Evolutionary conservation across 805 yeast genomes (phyloP), one percentile per base, ranked within the genome.

Genomic region (Brettanomyces sp.): DNA sequence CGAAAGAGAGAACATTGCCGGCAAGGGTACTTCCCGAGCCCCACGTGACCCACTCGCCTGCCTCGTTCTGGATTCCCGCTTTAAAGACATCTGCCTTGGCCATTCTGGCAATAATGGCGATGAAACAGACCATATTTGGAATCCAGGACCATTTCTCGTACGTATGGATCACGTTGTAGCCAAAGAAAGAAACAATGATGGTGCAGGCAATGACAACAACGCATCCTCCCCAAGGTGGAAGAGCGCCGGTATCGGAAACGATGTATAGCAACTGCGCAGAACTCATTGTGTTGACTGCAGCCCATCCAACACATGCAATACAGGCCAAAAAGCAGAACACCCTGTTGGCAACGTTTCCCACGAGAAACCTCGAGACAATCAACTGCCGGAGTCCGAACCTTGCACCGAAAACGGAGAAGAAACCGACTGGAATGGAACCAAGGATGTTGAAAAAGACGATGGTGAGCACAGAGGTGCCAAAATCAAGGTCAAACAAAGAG

Each of bases 171-270:
- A 80, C 79, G 50, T 75, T 76, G 72, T 89, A 87, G 52, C 97
- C 97, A 53, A 88, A 85, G 60, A 88, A 74, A 13, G 95, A 77
- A 39, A 90, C 82, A 33, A 82, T 7, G 50, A 85, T 75, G 44
- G 95, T 86, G 51, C 76, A 70, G 39, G 79, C 46, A 34, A 85
- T 76, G 56, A 90, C 69, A 48, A 90, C 75, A 44, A 90, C 57
- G 65, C 95, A 82, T 34, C 93, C 96, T 36, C 88, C 96, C 93
- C 95, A 85, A 36, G 91, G 85, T 37, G 97, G 96, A 54, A 83
- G 69, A 43, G 68, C 65, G 36, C 68, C 69, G 50, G 64, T 68
- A 69, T 87, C 87, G 11, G 32, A 28, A 49, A 90, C 82, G 59
- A 84, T 78, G 66, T 82, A 80, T 49, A 89, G 70, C 52, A 89